Evolutionary conservation across 1,284 basidiomycete species (phyloP), one percentile per base, ranked within the genome.

Genomic region (Vanrija sp.): DNA sequence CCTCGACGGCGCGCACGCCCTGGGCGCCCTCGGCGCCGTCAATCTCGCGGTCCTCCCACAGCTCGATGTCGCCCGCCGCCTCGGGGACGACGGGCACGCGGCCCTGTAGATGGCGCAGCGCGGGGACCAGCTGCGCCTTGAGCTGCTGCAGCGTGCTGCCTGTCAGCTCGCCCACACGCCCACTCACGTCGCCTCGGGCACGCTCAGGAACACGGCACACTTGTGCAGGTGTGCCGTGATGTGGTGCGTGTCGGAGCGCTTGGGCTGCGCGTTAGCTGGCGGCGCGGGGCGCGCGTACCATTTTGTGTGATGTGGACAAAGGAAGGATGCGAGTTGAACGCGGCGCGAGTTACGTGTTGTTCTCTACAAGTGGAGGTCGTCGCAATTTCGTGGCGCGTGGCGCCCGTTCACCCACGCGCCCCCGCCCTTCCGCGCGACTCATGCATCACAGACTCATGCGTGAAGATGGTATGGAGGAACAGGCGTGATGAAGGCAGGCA

Each of bases 161-260:
- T 47, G 41, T 59, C 23, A 53, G 36, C n/a, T 41, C 4, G 2
- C 6, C 10, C 24, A 14, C 8, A n/a, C 9, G 20, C 4, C 4
- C 2, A 63, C 67, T 56, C 31, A 72, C 72, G 69, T 70, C 19
- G 64, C 59, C 12, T 54, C 60, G 4, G 68, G 64, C 6, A 75
- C 53, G 19, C 65, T 69, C 35, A 75, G 64, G 22, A 72, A 57
- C 37, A 73, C 62, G 15, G 65, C 60, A 15, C 67, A 67, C 22
- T 57, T 50, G 48, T 59, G 41, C 47, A 71, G 65, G 53, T 74
- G 71, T 44, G 71, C 68, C 1, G 69, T 69, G 50, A 74, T 45
- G 53, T 74, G 72, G 47, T 60, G 52, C 18, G 67, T 18, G 22
- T 69, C 65, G 8, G 62, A 56, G 18, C 54, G 47, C 56, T 68